Conservation (phyloP, 192 early-diverging fungal genomes). For the Entomortierella beljakovae region DNA sequence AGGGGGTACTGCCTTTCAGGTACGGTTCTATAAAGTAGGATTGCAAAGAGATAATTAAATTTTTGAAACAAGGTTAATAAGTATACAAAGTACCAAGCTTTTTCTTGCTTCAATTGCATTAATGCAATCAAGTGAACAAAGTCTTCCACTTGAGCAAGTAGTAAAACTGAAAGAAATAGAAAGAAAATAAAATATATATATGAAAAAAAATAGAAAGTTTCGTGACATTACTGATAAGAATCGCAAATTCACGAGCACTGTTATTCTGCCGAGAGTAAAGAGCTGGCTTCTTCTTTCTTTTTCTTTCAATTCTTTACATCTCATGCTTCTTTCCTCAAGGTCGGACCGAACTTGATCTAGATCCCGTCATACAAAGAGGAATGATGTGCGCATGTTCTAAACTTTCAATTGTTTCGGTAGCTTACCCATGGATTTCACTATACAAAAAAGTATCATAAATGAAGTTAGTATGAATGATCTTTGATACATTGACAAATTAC, state of each 20-base stretch:
- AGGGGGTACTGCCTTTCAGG: slow-evolving; percentile 80
- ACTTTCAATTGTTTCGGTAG: no score
- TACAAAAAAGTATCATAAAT: no score
- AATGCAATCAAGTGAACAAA: no score
- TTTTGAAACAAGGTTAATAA: slow-evolving; percentile 29
- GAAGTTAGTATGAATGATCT: neutral
- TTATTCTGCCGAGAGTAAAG: neutral
- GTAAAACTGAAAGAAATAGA: neutral
- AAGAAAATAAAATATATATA: neutral
- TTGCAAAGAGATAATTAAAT: neutral
- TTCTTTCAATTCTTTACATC: no score
- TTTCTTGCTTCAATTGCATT: neutral
- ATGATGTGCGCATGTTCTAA: no score
- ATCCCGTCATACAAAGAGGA: no score
- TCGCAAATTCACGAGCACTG: slow-evolving; percentile 13
- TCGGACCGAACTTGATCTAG: no score
- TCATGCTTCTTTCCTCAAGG: no score
- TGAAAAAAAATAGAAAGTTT: neutral
- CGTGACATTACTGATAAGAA: slow-evolving; percentile 42
- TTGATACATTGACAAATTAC: no score
- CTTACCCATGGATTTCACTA: slow-evolving; percentile 58
- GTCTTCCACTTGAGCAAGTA: neutral
- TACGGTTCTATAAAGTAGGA: slow-evolving; percentile 71
- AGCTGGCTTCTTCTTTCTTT: neutral
- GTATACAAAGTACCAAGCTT: slow-evolving; percentile 2